These are phyloP conservation scores for Yamadazyma atmosphaerica DNA, from an alignment of 1,139 yeast species.

Conservation along the genomic window DNA sequence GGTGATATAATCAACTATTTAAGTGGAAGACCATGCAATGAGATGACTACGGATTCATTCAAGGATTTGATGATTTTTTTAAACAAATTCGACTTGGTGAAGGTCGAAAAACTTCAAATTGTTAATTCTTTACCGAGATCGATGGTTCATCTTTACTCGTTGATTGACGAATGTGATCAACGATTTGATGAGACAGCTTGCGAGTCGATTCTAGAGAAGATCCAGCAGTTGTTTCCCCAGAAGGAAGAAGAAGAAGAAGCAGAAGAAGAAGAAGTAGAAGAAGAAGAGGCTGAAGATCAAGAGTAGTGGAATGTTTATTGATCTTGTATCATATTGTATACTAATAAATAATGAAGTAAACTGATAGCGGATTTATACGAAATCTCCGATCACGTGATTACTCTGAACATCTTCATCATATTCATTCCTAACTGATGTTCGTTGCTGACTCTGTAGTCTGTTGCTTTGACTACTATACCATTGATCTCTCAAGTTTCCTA, in stretches of 20 bases:
- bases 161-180: constrained; percentile 90
- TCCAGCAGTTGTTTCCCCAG: constrained; percentile 50
- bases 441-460: constrained; percentile 25
- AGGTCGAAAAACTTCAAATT: constrained; percentile 82
- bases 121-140: constrained; percentile 78
- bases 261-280: constrained; percentile 27
- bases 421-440: constrained; percentile 6
- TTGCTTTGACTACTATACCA: constrained; percentile 27
- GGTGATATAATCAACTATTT: constrained; percentile 59
- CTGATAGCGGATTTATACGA: constrained; percentile 14
- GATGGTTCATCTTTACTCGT: constrained; percentile 72
- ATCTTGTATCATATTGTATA: constrained; percentile 9
- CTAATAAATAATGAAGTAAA: constrained; percentile 1
- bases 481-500: constrained; percentile 40
- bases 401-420: constrained; percentile 18
- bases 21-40: constrained; percentile 43
- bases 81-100: constrained; percentile 61
- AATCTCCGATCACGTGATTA: constrained; percentile 28
- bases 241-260: constrained; percentile 35
- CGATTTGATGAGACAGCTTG: constrained; percentile 68
- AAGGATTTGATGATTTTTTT: constrained; percentile 52
- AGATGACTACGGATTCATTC: constrained; percentile 49
- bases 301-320: constrained; percentile 5
- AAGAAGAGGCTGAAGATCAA: constrained; percentile 15
- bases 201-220: constrained; percentile 51